Conservation (phyloP, 371 early-diverging fungal genomes). For the Polyrhizophydium stewartii region DNA sequence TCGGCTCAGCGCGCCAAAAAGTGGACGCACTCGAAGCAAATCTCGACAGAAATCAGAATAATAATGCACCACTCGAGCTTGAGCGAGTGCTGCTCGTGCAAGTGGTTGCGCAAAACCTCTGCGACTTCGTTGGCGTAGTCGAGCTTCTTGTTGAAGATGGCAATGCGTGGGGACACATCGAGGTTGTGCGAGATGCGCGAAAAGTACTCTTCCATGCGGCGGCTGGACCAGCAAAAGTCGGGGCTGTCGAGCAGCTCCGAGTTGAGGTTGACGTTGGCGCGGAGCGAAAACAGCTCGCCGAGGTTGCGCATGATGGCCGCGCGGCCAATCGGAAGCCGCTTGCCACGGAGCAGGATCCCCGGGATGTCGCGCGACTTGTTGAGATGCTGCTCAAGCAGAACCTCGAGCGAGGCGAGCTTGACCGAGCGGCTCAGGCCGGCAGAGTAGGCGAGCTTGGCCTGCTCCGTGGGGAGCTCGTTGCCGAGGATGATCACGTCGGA, state of each 20-base stretch:
- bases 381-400: slow-evolving; percentile 42
- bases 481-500: slow-evolving; percentile 46
- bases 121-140: slow-evolving; percentile 58
- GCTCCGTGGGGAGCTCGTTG: slow-evolving; percentile 26
- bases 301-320: slow-evolving; percentile 34
- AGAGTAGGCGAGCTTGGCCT: slow-evolving; percentile 48
- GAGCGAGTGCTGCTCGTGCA: slow-evolving; percentile 44
- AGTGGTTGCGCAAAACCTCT: slow-evolving; percentile 40
- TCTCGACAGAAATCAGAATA: slow-evolving; percentile 41
- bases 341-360: slow-evolving; percentile 35
- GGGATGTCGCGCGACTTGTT: slow-evolving; percentile 40
- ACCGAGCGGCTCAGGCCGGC: slow-evolving; percentile 46
- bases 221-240: slow-evolving; percentile 47
- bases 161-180: slow-evolving; percentile 45
- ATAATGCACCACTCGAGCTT: slow-evolving; percentile 55
- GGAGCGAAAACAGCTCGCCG: slow-evolving; percentile 44
- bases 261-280: slow-evolving; percentile 45
- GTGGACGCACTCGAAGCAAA: slow-evolving; percentile 25
- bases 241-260: slow-evolving; percentile 48
- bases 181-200: slow-evolving; percentile 33
- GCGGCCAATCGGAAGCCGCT: slow-evolving; percentile 33
- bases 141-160: slow-evolving; percentile 51
- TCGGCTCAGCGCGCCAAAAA: slow-evolving; percentile 6
- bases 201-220: slow-evolving; percentile 42
- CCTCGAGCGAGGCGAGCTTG: slow-evolving; percentile 46